These are phyloP conservation scores for Saccharomycopsis amapae DNA, from an alignment of 805 yeast genomes.

Conservation along the genomic window DNA sequence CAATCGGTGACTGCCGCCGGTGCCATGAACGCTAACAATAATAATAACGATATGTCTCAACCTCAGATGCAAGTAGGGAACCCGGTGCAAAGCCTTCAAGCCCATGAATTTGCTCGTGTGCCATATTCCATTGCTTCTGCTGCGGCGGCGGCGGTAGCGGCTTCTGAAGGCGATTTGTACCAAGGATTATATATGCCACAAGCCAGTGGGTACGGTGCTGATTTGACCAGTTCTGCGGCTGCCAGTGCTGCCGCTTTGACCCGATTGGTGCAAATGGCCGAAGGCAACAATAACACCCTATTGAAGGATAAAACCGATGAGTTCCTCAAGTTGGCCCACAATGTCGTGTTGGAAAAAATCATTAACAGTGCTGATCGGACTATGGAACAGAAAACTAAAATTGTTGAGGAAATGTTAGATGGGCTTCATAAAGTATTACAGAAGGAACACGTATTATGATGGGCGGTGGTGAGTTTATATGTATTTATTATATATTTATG, in stretches of 20 bases:
- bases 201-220: too few species aligned
- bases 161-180: too few species aligned
- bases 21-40: too few species aligned
- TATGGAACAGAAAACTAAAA: not conserved
- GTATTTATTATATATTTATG: too few species aligned
- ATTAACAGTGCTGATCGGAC: not conserved
- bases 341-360: conserved; percentile 3
- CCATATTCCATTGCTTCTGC: not conserved
- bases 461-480: too few species aligned
- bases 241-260: not conserved
- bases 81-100: not conserved
- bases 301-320: conserved; percentile 6
- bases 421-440: not conserved
- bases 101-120: not conserved
- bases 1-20: too few species aligned
- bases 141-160: conserved; percentile 1
- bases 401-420: not conserved
- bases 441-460: not conserved
- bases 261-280: not conserved
- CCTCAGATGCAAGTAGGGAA: not conserved
- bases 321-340: conserved; percentile 2
- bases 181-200: too few species aligned
- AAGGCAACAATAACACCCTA: not conserved
- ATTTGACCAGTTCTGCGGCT: not conserved
- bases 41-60: not conserved